Percentiles rank a stretch among this genome's conserved stretches.
These are phyloP conservation scores for Rhodosporidiobolus odoratus DNA, from an alignment of 768 basidiomycete genomes.

Conservation along the genomic window DNA sequence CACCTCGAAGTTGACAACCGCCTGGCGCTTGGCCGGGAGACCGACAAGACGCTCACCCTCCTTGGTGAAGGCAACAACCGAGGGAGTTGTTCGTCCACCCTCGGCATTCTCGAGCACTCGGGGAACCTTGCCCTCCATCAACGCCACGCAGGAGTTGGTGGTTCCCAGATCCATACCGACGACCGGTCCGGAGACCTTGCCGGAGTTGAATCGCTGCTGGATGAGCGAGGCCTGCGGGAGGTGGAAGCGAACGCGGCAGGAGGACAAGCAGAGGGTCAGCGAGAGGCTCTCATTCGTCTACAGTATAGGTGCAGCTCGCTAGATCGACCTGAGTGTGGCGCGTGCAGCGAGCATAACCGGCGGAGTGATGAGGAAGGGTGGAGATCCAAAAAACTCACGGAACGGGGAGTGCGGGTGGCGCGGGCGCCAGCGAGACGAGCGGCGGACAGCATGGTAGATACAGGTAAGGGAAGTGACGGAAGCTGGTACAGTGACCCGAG, in stretches of 20 bases:
- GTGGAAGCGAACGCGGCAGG: neutral
- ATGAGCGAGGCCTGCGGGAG: constrained; percentile 17
- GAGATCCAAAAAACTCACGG: constrained; percentile 18
- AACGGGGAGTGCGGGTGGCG: constrained; percentile 29
- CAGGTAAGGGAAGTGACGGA: neutral
- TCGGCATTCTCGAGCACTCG: constrained; percentile 97
- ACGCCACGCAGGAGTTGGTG: constrained; percentile 39
- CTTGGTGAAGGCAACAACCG: constrained; percentile 97
- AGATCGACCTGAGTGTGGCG: neutral
- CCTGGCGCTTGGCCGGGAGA: constrained; percentile 93
- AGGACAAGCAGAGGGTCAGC: neutral
- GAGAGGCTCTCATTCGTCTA: neutral
- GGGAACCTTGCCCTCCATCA: constrained; percentile 49
- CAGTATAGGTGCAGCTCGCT: neutral
- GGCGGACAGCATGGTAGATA: constrained; percentile 33
- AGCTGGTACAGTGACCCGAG: neutral
- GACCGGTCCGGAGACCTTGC: constrained; percentile 39
- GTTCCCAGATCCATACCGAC: constrained; percentile 39
- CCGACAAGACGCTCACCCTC: constrained; percentile 89
- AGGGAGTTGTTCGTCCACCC: constrained; percentile 95
- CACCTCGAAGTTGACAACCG: constrained; percentile 85
- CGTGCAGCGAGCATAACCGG: neutral
- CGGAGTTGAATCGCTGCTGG: constrained; percentile 38
- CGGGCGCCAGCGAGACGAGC: constrained; percentile 35
- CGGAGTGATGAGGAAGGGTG: neutral